Evolutionary conservation across 306 rosid genomes (phyloP), one percentile per base, ranked within the genome.

Genomic region (Quercus glauca): DNA sequence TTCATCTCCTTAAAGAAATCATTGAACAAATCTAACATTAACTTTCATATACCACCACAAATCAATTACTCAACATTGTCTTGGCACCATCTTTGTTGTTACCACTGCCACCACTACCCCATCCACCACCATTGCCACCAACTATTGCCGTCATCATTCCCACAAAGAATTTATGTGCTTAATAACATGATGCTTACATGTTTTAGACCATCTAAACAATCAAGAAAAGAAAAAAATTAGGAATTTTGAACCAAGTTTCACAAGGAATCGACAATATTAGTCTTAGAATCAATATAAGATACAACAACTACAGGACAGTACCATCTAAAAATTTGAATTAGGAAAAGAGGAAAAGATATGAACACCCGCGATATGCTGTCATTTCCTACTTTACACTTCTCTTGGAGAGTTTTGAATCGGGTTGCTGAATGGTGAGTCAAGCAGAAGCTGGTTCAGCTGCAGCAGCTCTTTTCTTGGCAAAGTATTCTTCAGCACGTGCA

Each of bases 401-500:
- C 49, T 75, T 76, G 71, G 67, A 79, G 63, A 64, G 28, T 68
- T 74, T 58, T n/a, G 69, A 10, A 61, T 51, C 55, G 8, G 59
- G 5, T 10, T 28, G 25, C 18, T 43, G 51, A 72, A 3, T 52
- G 17, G 71, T 35, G 58, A 64, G 63, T 78, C 87, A 91, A 59
- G 86, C 86, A 0, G 90, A 76, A 71, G 84, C 77, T 35, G 87
- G 75, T 26, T 90, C 93, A 20, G 90, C 61, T 21, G 23, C 53
- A 7, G 64, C 85, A 18, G 92, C 97, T 29, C 89, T 89, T 81
- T 93, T 95, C 90, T 87, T 95, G 85, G 97, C 97, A 18, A 93
- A 95, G 88, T 93, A 93, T 81, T 95, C 98, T 0, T 95, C 99
- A 0, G 99, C 98, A 33, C 99, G 99, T 20, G 98, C 99, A 25